Percentiles rank a stretch among this genome's conserved stretches.
phyloP scores from a whole-genome alignment of 2,329 filamentous ascomycete genomes.

The Fonsecaea monophora region DNA sequence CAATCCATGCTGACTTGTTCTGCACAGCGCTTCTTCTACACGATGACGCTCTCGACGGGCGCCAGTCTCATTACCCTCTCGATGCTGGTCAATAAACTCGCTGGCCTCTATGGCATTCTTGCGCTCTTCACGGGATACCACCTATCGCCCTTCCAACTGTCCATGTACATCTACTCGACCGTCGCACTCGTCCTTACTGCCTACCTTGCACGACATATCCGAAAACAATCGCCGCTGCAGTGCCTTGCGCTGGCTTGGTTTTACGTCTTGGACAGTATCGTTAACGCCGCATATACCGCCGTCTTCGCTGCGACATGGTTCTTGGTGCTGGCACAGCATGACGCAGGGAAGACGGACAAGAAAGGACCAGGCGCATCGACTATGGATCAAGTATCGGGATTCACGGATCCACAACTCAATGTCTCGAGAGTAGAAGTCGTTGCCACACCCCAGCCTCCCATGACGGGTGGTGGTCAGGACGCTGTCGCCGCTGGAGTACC shows the following conservation, averaged over 20 bases:
- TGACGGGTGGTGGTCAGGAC: conserved; percentile 57
- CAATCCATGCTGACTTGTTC: conserved; percentile 13
- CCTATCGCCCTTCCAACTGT: conserved; percentile 81
- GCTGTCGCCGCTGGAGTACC: conserved; percentile 49
- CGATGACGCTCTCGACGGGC: conserved; percentile 85
- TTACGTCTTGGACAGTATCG: conserved; percentile 79
- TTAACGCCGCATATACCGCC: conserved; percentile 82
- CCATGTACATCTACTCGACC: conserved; percentile 90
- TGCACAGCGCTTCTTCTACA: conserved; percentile 77
- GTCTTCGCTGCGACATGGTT: conserved; percentile 88
- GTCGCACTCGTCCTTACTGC: conserved; percentile 70
- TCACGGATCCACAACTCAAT: conserved; percentile 69
- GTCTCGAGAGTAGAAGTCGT: conserved; percentile 64
- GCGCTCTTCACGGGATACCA: conserved; percentile 86
- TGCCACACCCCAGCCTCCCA: conserved; percentile 54
- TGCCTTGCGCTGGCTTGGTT: conserved; percentile 82
- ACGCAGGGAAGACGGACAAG: conserved; percentile 52
- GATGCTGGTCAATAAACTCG: conserved; percentile 89
- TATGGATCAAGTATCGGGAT: conserved; percentile 69
- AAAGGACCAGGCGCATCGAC: conserved; percentile 60
- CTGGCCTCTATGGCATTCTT: conserved; percentile 86
- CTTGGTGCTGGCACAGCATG: conserved; percentile 69
- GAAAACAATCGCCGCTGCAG: conserved; percentile 77
- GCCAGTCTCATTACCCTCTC: conserved; percentile 83
- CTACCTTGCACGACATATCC: conserved; percentile 79